These are phyloP conservation scores for Allantophomopsis lycopodina DNA, from an alignment of 2,329 filamentous ascomycete genomes.

Conservation along the genomic window DNA sequence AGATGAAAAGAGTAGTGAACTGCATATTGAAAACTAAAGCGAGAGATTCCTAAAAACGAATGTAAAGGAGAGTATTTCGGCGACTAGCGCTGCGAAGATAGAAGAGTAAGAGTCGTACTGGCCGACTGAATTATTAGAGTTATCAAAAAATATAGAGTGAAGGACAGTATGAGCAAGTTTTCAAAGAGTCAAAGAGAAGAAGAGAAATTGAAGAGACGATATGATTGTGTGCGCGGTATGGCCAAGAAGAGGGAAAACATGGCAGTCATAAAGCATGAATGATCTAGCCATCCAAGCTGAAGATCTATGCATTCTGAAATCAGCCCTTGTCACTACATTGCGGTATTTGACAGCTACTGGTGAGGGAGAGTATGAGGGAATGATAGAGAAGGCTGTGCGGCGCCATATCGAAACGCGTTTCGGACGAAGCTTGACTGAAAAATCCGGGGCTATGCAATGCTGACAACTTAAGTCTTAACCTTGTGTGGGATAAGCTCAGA, in stretches of 20 bases:
- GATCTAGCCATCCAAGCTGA: not conserved
- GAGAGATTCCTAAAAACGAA: not conserved
- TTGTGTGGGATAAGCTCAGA: not conserved
- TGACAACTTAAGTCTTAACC: not conserved
- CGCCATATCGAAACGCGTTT: slow-evolving; percentile 1
- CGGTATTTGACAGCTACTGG: not conserved
- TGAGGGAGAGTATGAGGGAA: not conserved
- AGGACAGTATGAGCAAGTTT: slow-evolving; percentile 1
- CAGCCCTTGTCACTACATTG: not conserved
- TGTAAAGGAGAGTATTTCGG: not conserved
- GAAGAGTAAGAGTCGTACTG: slow-evolving; percentile 1
- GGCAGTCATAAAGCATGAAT: slow-evolving; percentile 2
- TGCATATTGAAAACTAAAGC: slow-evolving; percentile 14
- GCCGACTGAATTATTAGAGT: slow-evolving; percentile 3
- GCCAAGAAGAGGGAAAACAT: not conserved
- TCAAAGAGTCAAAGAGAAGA: slow-evolving; percentile 2
- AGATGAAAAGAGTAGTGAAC: slow-evolving; percentile 18
- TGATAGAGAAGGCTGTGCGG: not conserved
- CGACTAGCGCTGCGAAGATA: slow-evolving; percentile 3
- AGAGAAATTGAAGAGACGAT: slow-evolving; percentile 1
- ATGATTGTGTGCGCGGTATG: not conserved
- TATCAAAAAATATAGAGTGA: slow-evolving; percentile 2
- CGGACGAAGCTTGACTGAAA: not conserved
- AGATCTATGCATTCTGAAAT: not conserved
- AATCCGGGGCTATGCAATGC: not conserved